These are phyloP conservation scores for Psidium guajava DNA, from an alignment of 345 rosid species.

Conservation along the genomic window DNA sequence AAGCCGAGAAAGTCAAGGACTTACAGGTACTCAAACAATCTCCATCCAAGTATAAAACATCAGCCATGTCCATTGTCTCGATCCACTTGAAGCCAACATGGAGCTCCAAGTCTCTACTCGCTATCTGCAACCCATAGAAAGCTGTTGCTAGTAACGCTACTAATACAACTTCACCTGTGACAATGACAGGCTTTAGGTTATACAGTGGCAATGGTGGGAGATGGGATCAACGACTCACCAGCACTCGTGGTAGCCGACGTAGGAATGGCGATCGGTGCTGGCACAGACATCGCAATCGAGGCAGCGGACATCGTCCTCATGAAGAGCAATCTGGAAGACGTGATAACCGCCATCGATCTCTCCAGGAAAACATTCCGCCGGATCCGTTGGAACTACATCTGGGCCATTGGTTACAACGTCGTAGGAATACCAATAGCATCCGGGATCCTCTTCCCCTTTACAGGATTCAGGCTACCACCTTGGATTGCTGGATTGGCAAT, in stretches of 20 bases:
- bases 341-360: conserved; percentile 75
- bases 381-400: conserved; percentile 68
- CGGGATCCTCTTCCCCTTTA: conserved; percentile 55
- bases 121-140: background rate
- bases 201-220: conserved; percentile 86
- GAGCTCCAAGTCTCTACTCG: background rate
- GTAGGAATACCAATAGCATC: conserved; percentile 81
- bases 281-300: conserved; percentile 86
- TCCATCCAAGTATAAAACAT: background rate
- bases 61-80: no score
- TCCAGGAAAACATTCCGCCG: conserved; percentile 75
- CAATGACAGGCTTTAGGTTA: conserved; percentile 36
- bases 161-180: background rate
- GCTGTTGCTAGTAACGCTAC: background rate
- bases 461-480: conserved; percentile 64
- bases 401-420: conserved; percentile 80
- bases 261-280: conserved; percentile 92
- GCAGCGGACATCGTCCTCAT: conserved; percentile 85
- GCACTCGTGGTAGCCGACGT: conserved; percentile 88
- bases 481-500: conserved; percentile 95
- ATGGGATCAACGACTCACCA: conserved; percentile 83
- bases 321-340: conserved; percentile 83
- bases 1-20: conserved; percentile 73
- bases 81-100: no score
- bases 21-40: conserved; percentile 35